phyloP scores from a whole-genome alignment of 306 rosid genomes.

The Vigna reflexopilosa region DNA sequence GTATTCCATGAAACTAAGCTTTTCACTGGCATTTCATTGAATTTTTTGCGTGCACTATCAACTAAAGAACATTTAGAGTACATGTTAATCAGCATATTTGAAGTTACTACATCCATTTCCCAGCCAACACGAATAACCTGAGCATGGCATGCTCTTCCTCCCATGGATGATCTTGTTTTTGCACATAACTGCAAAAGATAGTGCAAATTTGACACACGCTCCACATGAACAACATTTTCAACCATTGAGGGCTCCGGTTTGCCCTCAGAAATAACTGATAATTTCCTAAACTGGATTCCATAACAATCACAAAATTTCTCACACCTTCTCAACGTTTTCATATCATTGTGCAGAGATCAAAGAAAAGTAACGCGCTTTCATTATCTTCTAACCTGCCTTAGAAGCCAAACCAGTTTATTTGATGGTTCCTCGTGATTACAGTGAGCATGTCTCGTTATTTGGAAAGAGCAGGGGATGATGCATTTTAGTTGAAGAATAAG shows the following conservation, averaged over 20 bases:
- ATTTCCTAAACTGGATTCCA: slow-evolving; percentile 36
- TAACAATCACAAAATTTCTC: slow-evolving; percentile 34
- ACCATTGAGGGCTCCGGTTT: slow-evolving; percentile 35
- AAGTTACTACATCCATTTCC: slow-evolving; percentile 57
- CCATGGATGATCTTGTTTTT: slow-evolving; percentile 50
- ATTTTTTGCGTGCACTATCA: slow-evolving; percentile 59
- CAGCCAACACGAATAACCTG: slow-evolving; percentile 63
- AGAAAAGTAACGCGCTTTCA: slow-evolving; percentile 18
- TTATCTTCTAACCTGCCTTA: not conserved
- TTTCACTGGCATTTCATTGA: slow-evolving; percentile 71
- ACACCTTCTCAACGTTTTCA: slow-evolving; percentile 50
- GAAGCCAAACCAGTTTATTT: not conserved
- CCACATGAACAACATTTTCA: slow-evolving; percentile 39
- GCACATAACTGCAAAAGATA: slow-evolving; percentile 64
- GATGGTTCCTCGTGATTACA: not conserved
- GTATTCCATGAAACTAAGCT: slow-evolving; percentile 90
- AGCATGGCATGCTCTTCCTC: slow-evolving; percentile 78
- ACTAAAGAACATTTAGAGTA: slow-evolving; percentile 71
- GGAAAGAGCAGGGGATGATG: too few relatives aligned
- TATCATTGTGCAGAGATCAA: slow-evolving; percentile 38
- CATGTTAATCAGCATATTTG: slow-evolving; percentile 80
- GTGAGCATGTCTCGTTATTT: not conserved
- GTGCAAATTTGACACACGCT: slow-evolving; percentile 57
- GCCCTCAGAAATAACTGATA: slow-evolving; percentile 50
- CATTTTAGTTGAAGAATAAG: too few relatives aligned